These are phyloP conservation scores for Pythium folliculosum DNA, from an alignment of 352 stramenopile species.

Conservation along the genomic window DNA sequence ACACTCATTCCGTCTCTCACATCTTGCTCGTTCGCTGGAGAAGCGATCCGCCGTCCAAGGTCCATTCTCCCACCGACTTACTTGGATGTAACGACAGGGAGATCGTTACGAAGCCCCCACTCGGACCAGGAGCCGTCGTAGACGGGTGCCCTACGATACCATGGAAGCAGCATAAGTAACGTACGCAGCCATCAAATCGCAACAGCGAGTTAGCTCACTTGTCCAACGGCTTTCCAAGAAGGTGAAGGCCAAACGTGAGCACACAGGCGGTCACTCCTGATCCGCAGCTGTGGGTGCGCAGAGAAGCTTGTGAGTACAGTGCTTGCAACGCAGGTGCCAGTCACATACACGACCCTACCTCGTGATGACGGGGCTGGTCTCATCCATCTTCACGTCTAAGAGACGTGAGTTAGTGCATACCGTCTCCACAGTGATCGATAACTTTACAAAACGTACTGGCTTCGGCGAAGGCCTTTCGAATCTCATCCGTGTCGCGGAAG, in stretches of 20 bases:
- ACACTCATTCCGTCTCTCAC: neutral
- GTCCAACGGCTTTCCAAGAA: constrained; percentile 62
- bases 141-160: constrained; percentile 49
- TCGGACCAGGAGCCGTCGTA: constrained; percentile 92
- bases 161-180: too few relatives aligned
- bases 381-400: constrained; percentile 59
- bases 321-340: neutral
- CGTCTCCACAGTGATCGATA: too few relatives aligned
- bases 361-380: constrained; percentile 65
- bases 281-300: constrained; percentile 45
- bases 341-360: constrained; percentile 37
- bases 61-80: constrained; percentile 1
- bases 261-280: constrained; percentile 72
- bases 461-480: constrained; percentile 77
- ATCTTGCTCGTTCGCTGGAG: neutral
- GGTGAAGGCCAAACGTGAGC: constrained; percentile 66
- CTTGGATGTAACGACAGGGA: constrained; percentile 46
- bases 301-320: neutral
- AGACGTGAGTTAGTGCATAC: neutral
- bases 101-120: constrained; percentile 69
- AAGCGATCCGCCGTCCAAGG: too few relatives aligned
- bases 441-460: constrained; percentile 39
- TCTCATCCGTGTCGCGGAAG: constrained; percentile 77
- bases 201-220: constrained; percentile 40
- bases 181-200: too few relatives aligned